Evolutionary conservation across 2,329 filamentous ascomycete species (phyloP).

Genomic region (Aspergillus melleus): DNA sequence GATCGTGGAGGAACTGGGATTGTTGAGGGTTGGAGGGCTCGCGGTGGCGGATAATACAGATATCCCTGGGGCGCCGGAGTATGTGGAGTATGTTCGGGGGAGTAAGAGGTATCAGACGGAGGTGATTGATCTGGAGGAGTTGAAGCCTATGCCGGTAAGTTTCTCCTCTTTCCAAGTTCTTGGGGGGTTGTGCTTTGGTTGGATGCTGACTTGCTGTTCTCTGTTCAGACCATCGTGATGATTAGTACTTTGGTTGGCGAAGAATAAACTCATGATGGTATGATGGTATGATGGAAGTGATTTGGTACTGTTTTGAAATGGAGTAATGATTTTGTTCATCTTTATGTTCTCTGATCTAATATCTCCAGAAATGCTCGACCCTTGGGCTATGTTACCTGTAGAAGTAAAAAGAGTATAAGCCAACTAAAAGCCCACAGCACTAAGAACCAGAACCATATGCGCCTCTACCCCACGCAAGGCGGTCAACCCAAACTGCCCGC

Average conservation of each 20-base stretch:
- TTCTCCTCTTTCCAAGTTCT: background rate
- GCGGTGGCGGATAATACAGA: slow-evolving; percentile 43
- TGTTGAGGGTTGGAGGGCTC: slow-evolving; percentile 33
- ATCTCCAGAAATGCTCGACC: no score
- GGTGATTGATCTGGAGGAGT: slow-evolving; percentile 1
- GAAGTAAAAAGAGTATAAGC: background rate
- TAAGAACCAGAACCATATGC: background rate
- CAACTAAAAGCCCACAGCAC: background rate
- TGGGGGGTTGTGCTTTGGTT: background rate
- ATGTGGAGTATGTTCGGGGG: slow-evolving; percentile 39
- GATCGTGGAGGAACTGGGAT: slow-evolving; percentile 33
- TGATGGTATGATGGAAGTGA: background rate
- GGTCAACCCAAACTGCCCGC: background rate
- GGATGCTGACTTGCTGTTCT: background rate
- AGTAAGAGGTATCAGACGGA: slow-evolving; percentile 27
- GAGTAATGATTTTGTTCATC: background rate
- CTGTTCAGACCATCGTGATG: slow-evolving; percentile 19
- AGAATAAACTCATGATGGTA: background rate
- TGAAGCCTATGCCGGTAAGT: slow-evolving; percentile 19
- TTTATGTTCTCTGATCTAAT: background rate
- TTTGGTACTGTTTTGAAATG: background rate
- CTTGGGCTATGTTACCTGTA: background rate
- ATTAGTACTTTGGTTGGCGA: slow-evolving; percentile 18
- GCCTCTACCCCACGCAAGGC: background rate
- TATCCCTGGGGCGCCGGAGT: slow-evolving; percentile 43